A percentile compares a stretch with the other conserved stretches of the same genome.
phyloP scores from a whole-genome alignment of 1,139 yeast species.

The Debaryomyces robertsiae region DNA sequence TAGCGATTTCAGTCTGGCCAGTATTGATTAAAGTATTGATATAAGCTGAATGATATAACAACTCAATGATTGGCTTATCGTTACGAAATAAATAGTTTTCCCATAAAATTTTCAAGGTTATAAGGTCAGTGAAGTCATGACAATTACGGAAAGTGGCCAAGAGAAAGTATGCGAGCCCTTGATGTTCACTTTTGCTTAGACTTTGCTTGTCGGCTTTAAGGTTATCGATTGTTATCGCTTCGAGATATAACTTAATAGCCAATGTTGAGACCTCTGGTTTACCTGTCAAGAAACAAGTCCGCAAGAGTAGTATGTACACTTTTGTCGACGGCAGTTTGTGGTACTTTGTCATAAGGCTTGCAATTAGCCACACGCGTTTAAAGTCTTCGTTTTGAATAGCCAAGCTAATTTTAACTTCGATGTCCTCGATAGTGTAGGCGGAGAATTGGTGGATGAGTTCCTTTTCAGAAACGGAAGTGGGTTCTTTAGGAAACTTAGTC shows the following conservation, averaged over 20 bases:
- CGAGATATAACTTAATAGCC: slow-evolving; percentile 17
- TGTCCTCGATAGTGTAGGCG: neutral
- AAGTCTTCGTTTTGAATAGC: slow-evolving; percentile 4
- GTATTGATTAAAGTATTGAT: slow-evolving; percentile 28
- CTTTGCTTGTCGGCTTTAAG: slow-evolving; percentile 16
- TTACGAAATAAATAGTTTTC: slow-evolving; percentile 18
- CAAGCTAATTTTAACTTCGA: slow-evolving; percentile 4
- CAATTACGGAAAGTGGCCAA: slow-evolving; percentile 17
- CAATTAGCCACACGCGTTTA: slow-evolving; percentile 9
- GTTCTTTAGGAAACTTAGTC: neutral
- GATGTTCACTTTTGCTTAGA: slow-evolving; percentile 14
- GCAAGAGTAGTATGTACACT: slow-evolving; percentile 9
- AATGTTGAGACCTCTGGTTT: slow-evolving; percentile 5
- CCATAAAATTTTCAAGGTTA: slow-evolving; percentile 24
- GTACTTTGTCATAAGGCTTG: slow-evolving; percentile 2
- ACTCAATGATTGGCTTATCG: slow-evolving; percentile 13
- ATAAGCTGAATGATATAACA: slow-evolving; percentile 27
- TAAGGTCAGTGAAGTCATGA: slow-evolving; percentile 20
- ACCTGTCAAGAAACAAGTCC: slow-evolving; percentile 7
- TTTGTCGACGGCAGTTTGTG: slow-evolving; percentile 3
- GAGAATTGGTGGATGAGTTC: neutral
- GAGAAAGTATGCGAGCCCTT: slow-evolving; percentile 12
- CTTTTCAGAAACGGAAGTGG: neutral
- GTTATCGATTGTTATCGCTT: slow-evolving; percentile 16
- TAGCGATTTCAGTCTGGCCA: slow-evolving; percentile 27